Conservation (phyloP, 768 basidiomycete species). For the Lactifluus pinguis region DNA sequence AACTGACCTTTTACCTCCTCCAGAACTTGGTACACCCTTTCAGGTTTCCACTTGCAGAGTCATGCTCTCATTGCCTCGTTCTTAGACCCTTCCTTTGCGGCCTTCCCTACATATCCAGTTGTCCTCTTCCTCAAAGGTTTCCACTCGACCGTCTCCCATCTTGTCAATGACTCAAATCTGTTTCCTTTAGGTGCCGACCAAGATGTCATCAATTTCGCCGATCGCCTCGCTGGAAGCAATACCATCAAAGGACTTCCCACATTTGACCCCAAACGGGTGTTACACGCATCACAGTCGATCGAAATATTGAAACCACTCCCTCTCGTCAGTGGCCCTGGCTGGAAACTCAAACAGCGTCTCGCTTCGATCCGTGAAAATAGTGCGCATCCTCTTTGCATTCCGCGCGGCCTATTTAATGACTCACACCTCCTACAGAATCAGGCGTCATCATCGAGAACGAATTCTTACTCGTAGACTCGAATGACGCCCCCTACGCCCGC, state of each 20-base stretch:
- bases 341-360: slow-evolving; percentile 61
- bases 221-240: slow-evolving; percentile 31
- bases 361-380: slow-evolving; percentile 77
- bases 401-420: background rate
- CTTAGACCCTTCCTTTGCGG: slow-evolving; percentile 57
- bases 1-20: background rate
- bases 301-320: slow-evolving; percentile 76
- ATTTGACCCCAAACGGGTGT: slow-evolving; percentile 61
- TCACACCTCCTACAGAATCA: slow-evolving; percentile 38
- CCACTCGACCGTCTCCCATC: background rate
- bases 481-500: slow-evolving; percentile 38
- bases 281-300: slow-evolving; percentile 69
- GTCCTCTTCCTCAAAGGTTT: slow-evolving; percentile 65
- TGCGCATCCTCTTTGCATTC: slow-evolving; percentile 28
- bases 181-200: slow-evolving; percentile 37
- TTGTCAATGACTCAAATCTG: background rate
- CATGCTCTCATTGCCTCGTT: background rate
- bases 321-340: slow-evolving; percentile 64
- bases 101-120: slow-evolving; percentile 82
- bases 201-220: slow-evolving; percentile 64
- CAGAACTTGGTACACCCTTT: slow-evolving; percentile 24
- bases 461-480: slow-evolving; percentile 50
- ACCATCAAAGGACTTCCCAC: slow-evolving; percentile 57
- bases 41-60: background rate
- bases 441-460: slow-evolving; percentile 68